phyloP scores from a whole-genome alignment of 2,329 filamentous ascomycete species.

The Septoria petroselini region DNA sequence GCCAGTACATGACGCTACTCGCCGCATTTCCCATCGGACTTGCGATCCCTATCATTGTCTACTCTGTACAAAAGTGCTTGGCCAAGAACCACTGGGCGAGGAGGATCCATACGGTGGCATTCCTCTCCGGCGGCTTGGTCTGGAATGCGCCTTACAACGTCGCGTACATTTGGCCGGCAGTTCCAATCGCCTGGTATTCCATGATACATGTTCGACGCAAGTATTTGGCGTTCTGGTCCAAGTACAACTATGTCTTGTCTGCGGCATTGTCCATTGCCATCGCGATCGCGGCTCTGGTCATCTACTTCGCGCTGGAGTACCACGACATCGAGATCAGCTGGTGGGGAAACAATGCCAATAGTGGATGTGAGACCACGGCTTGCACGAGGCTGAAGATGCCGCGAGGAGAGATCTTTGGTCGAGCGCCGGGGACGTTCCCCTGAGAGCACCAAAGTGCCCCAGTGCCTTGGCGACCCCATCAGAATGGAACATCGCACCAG shows the following conservation, averaged over 20 bases:
- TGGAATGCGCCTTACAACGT: conserved; percentile 10
- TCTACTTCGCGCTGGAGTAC: conserved; percentile 13
- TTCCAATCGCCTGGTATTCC: conserved; percentile 3
- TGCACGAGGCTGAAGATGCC: conserved; percentile 6
- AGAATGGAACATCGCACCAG: no score
- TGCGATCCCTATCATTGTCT: conserved; percentile 1
- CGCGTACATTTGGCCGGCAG: conserved; percentile 3
- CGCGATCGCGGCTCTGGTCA: conserved; percentile 10
- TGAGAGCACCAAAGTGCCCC: no score
- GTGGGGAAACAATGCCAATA: conserved; percentile 11
- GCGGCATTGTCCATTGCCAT: conserved; percentile 11
- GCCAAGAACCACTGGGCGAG: conserved; percentile 4
- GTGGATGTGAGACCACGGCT: conserved; percentile 4
- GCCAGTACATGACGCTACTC: conserved; percentile 7
- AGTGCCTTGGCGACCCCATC: no score
- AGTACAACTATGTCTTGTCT: conserved; percentile 13
- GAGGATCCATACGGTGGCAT: conserved; percentile 9
- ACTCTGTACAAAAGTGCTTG: background rate
- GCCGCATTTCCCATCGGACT: conserved; percentile 10
- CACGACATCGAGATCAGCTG: conserved; percentile 5
- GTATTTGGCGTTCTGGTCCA: conserved; percentile 14
- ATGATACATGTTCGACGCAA: conserved; percentile 5
- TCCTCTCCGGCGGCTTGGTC: conserved; percentile 7
- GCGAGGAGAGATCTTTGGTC: background rate
- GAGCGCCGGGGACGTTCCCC: background rate